Percentiles rank a stretch among this genome's conserved stretches.
Conservation (phyloP, 2,329 filamentous ascomycete species). For the Exophiala calicioides region DNA sequence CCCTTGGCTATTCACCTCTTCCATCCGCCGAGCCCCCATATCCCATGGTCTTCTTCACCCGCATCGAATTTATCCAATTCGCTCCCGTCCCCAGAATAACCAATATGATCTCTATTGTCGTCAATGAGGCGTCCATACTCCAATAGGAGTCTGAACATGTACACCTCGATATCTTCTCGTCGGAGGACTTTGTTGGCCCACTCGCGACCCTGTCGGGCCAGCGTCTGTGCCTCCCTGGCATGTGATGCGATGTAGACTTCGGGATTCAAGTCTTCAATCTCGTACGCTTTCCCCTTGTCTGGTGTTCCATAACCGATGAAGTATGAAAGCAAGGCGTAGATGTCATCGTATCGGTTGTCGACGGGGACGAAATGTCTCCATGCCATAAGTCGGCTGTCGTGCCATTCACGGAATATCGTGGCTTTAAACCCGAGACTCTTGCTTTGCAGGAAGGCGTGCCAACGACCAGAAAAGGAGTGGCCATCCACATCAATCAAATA, state of each 20-base stretch:
- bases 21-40: constrained; percentile 24
- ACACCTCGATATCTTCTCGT: constrained; percentile 63
- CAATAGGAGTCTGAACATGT: constrained; percentile 39
- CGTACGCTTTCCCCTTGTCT: constrained; percentile 13
- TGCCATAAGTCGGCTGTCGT: constrained; percentile 52
- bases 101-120: constrained; percentile 61
- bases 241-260: constrained; percentile 37
- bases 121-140: constrained; percentile 67
- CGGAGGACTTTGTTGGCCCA: constrained; percentile 42
- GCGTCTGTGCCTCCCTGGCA: constrained; percentile 37
- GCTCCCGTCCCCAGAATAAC: constrained; percentile 48
- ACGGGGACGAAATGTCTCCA: constrained; percentile 58
- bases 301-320: constrained; percentile 46
- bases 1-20: constrained; percentile 11
- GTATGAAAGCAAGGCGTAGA: constrained; percentile 53
- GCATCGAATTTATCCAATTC: constrained; percentile 33
- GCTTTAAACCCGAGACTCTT: constrained; percentile 54
- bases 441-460: constrained; percentile 48
- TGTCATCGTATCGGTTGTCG: constrained; percentile 53
- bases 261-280: constrained; percentile 21
- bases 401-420: constrained; percentile 58
- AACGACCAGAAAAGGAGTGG: constrained; percentile 44
- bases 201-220: constrained; percentile 39
- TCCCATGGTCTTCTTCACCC: constrained; percentile 12
- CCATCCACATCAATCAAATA: constrained; percentile 44